Conservation (phyloP, 2,329 filamentous ascomycete species). For the Fusarium multiceps region DNA sequence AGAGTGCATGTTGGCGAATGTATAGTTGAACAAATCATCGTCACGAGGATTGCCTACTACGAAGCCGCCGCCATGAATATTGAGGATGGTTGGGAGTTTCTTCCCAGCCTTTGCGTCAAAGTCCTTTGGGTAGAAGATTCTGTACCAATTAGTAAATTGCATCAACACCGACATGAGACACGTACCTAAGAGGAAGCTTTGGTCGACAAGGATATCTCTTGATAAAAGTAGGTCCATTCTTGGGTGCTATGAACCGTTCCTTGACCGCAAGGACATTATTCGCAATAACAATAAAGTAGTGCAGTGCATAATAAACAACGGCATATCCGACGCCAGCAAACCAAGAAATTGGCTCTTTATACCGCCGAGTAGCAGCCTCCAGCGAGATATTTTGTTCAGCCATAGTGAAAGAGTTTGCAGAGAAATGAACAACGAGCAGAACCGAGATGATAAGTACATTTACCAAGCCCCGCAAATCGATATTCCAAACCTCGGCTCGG, state of each 20-base stretch:
- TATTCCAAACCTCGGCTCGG: background rate
- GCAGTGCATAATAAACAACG: background rate
- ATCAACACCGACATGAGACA: accelerated
- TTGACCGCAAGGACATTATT: background rate
- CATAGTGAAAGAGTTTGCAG: background rate
- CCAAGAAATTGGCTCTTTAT: background rate
- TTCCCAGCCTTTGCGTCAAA: background rate
- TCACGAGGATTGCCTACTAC: slow-evolving; percentile 20
- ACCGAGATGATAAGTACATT: slow-evolving; percentile 1
- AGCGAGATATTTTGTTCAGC: background rate
- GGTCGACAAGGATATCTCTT: slow-evolving; percentile 19
- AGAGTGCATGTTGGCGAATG: slow-evolving; percentile 22
- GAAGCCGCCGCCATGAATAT: slow-evolving; percentile 24
- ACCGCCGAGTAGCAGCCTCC: slow-evolving; percentile 1
- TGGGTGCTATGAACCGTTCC: background rate
- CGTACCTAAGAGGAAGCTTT: slow-evolving; percentile 6
- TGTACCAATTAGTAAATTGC: background rate
- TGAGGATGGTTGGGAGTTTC: slow-evolving; percentile 5
- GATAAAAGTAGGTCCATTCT: slow-evolving; percentile 3
- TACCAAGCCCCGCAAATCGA: slow-evolving; percentile 2
- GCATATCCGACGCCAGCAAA: background rate
- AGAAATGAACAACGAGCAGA: background rate
- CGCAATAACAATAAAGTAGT: background rate
- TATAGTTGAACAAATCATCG: slow-evolving; percentile 15
- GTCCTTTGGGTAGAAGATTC: slow-evolving; percentile 12